These are phyloP conservation scores for Trichopus zeylanicus DNA, from an alignment of 116 monocot species.

Conservation along the genomic window DNA sequence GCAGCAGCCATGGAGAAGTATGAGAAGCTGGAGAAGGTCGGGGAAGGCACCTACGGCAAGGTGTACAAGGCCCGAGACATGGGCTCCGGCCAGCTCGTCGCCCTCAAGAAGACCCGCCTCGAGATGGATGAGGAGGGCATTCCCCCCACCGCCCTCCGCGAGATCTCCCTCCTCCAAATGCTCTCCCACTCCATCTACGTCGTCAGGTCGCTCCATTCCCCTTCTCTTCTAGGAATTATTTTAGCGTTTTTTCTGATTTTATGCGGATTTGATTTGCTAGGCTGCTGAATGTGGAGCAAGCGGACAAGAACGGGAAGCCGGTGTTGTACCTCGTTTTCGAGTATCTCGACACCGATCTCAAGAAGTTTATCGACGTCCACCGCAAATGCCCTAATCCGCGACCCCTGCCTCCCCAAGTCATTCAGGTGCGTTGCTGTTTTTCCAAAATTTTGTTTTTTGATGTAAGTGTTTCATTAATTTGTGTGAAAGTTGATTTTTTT, in stretches of 20 bases:
- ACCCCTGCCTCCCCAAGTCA: slow-evolving; percentile 37
- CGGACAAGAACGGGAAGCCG: slow-evolving; percentile 61
- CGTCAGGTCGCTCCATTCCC: slow-evolving; percentile 37
- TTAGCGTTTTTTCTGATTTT: no score
- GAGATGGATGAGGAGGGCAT: slow-evolving; percentile 98
- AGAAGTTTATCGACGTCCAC: slow-evolving; percentile 64
- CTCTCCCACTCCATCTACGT: slow-evolving; percentile 86
- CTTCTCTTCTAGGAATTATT: no score
- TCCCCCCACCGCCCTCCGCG: slow-evolving; percentile 90
- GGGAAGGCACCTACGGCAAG: slow-evolving; percentile 98
- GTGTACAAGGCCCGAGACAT: slow-evolving; percentile 96
- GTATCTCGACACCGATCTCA: slow-evolving; percentile 85
- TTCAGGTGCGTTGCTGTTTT: slow-evolving; percentile 22
- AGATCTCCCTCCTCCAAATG: slow-evolving; percentile 88
- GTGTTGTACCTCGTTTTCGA: slow-evolving; percentile 58
- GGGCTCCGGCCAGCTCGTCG: slow-evolving; percentile 80
- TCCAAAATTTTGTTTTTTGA: no score
- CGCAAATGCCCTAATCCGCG: slow-evolving; percentile 47
- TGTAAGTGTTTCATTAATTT: no score
- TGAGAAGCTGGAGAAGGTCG: slow-evolving; percentile 99
- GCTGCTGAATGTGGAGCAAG: slow-evolving; percentile 65
- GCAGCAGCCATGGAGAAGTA: slow-evolving; percentile 83
- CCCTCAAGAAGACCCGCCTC: slow-evolving; percentile 91
- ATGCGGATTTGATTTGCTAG: slow-evolving; percentile 17
- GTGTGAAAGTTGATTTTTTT: no score